Evolutionary conservation across 371 early-diverging fungal species (phyloP), one percentile per base, ranked within the genome.

Genomic region (Syncephalastrum racemosum): DNA sequence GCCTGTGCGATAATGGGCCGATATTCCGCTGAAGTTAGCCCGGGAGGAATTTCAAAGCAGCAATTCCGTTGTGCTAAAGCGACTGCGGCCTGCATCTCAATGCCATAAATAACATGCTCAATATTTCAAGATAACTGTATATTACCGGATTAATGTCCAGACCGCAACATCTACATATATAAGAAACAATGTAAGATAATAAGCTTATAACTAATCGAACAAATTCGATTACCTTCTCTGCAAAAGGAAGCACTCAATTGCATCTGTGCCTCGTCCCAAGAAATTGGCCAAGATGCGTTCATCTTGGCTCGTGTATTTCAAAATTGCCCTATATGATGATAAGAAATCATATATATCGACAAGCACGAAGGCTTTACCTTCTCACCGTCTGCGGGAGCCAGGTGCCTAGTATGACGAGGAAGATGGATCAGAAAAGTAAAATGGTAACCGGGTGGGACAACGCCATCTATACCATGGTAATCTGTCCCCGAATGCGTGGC

Each of bases 331-430:
- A 49, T 27, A 12, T 52, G 10, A 20, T 2, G n/a, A 44, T 44
- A 24, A 25, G 40, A 41, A 19, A 24, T 4, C 49, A 40, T 44
- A 18, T 5, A 6, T n/a, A 52, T 15, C 7, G 4, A 46, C 15
- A 51, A 19, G 6, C 43, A 7, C 19, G 4, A n/a, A n/a, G n/a
- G n/a, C n/a, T 46, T 53, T 73, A 85, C 88, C 88, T 81, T 45
- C 95, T 81, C 18, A 93, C 93, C 2, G 92, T 89, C 63, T 95
- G 96, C 4, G 96, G 95, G 14, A 95, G 78, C 96, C 96, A 95
- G 0, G 95, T 94, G n/a, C 92, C 81, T 80, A 58, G 19, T 25
- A 50, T 15, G 20, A 50, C 12, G 10, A 5, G 18, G 39, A 20
- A 43, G 4, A 27, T 39, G 19, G 16, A 20, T n/a, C 27, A 2